These are phyloP conservation scores for Aspergillus sp. DNA, from an alignment of 2,329 filamentous ascomycete genomes.

Conservation along the genomic window DNA sequence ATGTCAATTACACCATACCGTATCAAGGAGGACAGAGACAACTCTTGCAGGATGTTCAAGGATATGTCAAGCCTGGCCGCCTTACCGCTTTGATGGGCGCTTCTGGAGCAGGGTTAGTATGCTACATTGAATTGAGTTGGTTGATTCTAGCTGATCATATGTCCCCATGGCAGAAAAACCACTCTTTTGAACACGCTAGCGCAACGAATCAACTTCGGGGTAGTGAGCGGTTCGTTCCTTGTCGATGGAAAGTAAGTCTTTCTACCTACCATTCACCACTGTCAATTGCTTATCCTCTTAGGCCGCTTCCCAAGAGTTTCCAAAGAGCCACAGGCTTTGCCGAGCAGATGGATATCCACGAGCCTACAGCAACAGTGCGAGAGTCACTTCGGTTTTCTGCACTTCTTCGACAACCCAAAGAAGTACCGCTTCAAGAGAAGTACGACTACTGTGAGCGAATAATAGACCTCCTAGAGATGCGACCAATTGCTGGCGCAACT, in stretches of 20 bases:
- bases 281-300: conserved; percentile 16
- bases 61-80: conserved; percentile 73
- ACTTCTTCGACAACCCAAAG: conserved; percentile 59
- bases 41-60: conserved; percentile 62
- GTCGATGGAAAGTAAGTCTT: conserved; percentile 44
- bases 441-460: conserved; percentile 68
- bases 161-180: conserved; percentile 38
- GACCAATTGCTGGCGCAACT: conserved; percentile 63
- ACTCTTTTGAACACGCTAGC: conserved; percentile 49
- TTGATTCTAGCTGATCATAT: not conserved
- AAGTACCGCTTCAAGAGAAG: conserved; percentile 61
- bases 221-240: conserved; percentile 44
- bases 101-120: conserved; percentile 56
- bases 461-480: conserved; percentile 68
- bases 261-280: not conserved
- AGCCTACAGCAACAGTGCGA: conserved; percentile 64
- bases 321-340: conserved; percentile 56
- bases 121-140: not conserved
- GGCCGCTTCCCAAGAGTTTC: conserved; percentile 48
- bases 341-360: conserved; percentile 67
- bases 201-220: conserved; percentile 46
- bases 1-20: conserved; percentile 70
- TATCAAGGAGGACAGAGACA: conserved; percentile 45
- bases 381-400: conserved; percentile 68
- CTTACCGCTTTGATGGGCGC: conserved; percentile 80